Conservation (phyloP, 2,329 filamentous ascomycete species). For the Didymella segeticola region DNA sequence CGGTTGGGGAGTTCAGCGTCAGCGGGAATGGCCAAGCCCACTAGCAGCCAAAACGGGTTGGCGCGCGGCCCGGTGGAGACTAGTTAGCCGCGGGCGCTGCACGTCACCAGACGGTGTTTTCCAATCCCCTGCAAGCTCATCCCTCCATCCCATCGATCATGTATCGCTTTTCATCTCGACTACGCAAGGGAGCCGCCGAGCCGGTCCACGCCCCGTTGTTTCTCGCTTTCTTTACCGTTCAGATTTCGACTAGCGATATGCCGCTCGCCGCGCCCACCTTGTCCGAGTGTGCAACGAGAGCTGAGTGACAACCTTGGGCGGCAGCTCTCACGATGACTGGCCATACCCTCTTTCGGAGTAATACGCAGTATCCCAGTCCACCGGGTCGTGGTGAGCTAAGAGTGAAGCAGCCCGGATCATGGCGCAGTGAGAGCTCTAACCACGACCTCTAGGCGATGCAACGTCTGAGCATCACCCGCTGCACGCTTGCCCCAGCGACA, state of each 20-base stretch:
- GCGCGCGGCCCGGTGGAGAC: constrained; percentile 30
- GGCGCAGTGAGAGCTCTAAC: constrained; percentile 35
- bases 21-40: constrained; percentile 27
- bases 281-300: constrained; percentile 14
- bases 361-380: constrained; percentile 44
- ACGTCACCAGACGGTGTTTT: constrained; percentile 42
- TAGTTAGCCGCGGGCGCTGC: constrained; percentile 41
- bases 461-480: constrained; percentile 33
- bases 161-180: constrained; percentile 22
- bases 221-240: constrained; percentile 25
- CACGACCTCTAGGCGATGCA: constrained; percentile 35
- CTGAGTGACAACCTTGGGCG: constrained; percentile 13
- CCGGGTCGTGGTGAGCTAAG: constrained; percentile 38
- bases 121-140: constrained; percentile 29
- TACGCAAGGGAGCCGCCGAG: constrained; percentile 29
- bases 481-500: constrained; percentile 20
- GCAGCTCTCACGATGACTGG: constrained; percentile 26
- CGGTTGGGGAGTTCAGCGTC: constrained; percentile 27
- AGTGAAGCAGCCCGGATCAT: constrained; percentile 39
- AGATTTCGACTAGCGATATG: constrained; percentile 23
- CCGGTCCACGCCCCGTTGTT: constrained; percentile 22
- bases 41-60: constrained; percentile 29
- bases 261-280: constrained; percentile 28
- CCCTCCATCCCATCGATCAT: constrained; percentile 28
- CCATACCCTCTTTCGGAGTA: constrained; percentile 43